These are phyloP conservation scores for Diversispora epigaea DNA, from an alignment of 192 early-diverging fungal species.

Conservation along the genomic window DNA sequence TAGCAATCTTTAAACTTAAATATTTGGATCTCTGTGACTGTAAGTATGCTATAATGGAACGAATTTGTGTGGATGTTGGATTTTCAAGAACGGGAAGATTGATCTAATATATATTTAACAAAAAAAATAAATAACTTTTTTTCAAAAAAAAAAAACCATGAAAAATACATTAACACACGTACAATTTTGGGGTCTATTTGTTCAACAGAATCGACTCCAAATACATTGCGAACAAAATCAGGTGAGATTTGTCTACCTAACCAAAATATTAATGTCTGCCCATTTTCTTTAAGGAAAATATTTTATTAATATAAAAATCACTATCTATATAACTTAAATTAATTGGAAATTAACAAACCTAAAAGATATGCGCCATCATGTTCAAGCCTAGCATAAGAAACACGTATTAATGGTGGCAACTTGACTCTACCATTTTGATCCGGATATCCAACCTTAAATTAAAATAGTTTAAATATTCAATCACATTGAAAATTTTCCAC, in stretches of 20 bases:
- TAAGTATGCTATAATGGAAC: slow-evolving; percentile 62
- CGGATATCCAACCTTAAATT: slow-evolving; percentile 37
- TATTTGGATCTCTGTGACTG: slow-evolving; percentile 65
- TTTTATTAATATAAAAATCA: too few relatives aligned
- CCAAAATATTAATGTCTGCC: slow-evolving; percentile 80
- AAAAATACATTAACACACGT: slow-evolving; percentile 21
- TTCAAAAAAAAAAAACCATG: background rate
- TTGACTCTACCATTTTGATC: slow-evolving; percentile 52
- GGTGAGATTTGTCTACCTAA: slow-evolving; percentile 70
- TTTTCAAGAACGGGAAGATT: slow-evolving; percentile 70
- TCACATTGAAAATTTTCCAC: background rate
- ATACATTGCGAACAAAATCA: slow-evolving; percentile 69
- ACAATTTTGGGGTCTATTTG: slow-evolving; percentile 70
- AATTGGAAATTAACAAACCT: slow-evolving; percentile 42
- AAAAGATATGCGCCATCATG: slow-evolving; percentile 78
- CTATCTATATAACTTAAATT: background rate
- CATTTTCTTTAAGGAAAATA: slow-evolving; percentile 60
- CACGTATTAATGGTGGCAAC: slow-evolving; percentile 68
- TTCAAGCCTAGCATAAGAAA: slow-evolving; percentile 76
- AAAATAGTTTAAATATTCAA: background rate
- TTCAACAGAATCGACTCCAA: slow-evolving; percentile 76
- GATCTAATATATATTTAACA: slow-evolving; percentile 38
- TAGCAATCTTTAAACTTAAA: slow-evolving; percentile 69
- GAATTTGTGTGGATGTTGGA: slow-evolving; percentile 59
- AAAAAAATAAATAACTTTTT: background rate